Conservation (phyloP, 1,284 basidiomycete species). For the Uromyces viciae-fabae region DNA sequence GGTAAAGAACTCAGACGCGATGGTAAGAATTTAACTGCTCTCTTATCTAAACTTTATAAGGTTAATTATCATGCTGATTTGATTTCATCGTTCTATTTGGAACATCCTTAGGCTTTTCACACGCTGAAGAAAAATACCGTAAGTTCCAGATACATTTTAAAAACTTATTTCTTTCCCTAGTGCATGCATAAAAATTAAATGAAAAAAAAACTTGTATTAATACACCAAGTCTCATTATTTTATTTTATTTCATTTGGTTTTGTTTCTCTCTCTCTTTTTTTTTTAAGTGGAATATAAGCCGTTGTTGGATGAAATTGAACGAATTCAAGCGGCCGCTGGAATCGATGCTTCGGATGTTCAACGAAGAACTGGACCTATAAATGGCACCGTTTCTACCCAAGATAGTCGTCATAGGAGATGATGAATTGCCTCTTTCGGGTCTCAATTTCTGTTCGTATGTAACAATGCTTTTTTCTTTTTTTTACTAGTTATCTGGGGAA, state of each 20-base stretch:
- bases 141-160: neutral
- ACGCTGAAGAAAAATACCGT: slow-evolving; percentile 69
- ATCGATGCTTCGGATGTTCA: slow-evolving; percentile 77
- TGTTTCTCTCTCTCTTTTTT: neutral
- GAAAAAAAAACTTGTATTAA: too few species aligned
- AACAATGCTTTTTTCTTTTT: too few species aligned
- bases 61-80: too few species aligned
- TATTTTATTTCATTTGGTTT: neutral
- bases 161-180: too few species aligned
- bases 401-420: slow-evolving; percentile 52
- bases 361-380: slow-evolving; percentile 56
- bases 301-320: slow-evolving; percentile 73
- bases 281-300: slow-evolving; percentile 65
- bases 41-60: too few species aligned
- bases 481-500: too few species aligned
- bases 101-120: slow-evolving; percentile 60
- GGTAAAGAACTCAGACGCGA: slow-evolving; percentile 76
- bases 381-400: slow-evolving; percentile 47
- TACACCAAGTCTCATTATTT: too few species aligned
- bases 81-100: too few species aligned
- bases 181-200: too few species aligned
- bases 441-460: too few species aligned
- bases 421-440: neutral
- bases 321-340: slow-evolving; percentile 77
- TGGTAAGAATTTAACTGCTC: slow-evolving; percentile 54